Base-by-base conservation (phyloP, 1,139 yeast species). In the Candida neerlandica region DNA sequence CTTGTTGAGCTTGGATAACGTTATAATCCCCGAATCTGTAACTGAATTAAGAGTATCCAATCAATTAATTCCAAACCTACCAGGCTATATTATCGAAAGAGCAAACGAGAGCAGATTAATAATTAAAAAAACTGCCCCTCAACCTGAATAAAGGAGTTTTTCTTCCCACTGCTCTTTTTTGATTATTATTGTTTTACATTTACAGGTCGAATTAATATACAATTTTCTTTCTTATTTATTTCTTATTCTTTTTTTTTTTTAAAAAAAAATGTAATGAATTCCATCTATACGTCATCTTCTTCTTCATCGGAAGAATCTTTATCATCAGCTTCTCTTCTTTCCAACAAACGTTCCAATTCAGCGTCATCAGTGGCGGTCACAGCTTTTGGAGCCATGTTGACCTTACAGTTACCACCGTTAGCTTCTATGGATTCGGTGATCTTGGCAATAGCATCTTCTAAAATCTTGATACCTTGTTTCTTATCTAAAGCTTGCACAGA, bases 351-450 rank as follows among this genome's bases (percentile, higher is more conserved):
- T 72, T 91, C 96, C 66, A 94, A 84, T 74, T 92, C 98, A 53
- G 97, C 98, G 70, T 94, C 99, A 70, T 94, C 99, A 54, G 94
- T 89, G 54, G 97, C 98, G 53, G 97, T 90, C 58, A 94, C 98
- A 44, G 98, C 97, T 83, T 92, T 92, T 65, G 99, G 98, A 61
- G 96, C 94, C 97, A 94, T 92, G 55, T 96, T 91, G 57, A 94
- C 87, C 60, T 89, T 90, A 69, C 96, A 86, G 53, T 84, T 82
- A 65, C 99, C 99, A 51, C 91, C 96, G 48, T 83, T 80, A 30
- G 78, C 73, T 56, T 81, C 81, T 63, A 95, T 91, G 47, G 84
- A 78, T 59, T 80, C 80, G 56, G 81, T 78, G 57, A 94, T 88
- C 60, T 80, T 83, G 58, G 81, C 87, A 59, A 94, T 90, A 45